Percentiles rank a stretch among this genome's conserved stretches.
These are phyloP conservation scores for Mortierella sp. DNA, from an alignment of 371 early-diverging fungal genomes.

Conservation along the genomic window DNA sequence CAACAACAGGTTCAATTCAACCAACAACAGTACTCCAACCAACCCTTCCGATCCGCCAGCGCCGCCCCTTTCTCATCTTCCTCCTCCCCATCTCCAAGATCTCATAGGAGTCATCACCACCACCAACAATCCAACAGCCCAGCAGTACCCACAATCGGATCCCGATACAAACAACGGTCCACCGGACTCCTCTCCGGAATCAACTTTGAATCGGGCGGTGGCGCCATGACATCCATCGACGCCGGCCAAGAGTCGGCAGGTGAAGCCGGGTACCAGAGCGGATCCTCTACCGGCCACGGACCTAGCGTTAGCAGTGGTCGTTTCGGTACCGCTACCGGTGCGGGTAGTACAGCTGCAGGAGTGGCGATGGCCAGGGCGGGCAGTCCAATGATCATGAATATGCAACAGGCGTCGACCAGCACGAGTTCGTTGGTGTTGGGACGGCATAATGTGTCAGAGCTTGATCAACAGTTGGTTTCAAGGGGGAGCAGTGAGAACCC, in stretches of 20 bases:
- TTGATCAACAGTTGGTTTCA: conserved; percentile 48
- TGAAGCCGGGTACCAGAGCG: conserved; percentile 43
- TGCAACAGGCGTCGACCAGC: conserved; percentile 41
- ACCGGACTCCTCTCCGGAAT: conserved; percentile 44
- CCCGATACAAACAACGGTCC: conserved; percentile 42
- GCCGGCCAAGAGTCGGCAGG: conserved; percentile 34
- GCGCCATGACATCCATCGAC: conserved; percentile 49
- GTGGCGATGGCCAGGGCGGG: conserved; percentile 13
- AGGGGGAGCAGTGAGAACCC: conserved; percentile 48
- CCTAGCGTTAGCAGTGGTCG: not conserved
- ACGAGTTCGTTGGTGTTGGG: conserved; percentile 48
- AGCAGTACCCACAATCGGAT: not conserved
- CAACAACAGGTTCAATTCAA: conserved; percentile 16
- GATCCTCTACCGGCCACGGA: conserved; percentile 27
- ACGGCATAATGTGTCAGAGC: conserved; percentile 51
- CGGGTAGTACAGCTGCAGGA: not conserved
- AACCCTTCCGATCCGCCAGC: conserved; percentile 36
- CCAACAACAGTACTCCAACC: conserved; percentile 26
- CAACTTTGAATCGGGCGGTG: conserved; percentile 45
- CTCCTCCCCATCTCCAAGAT: not conserved
- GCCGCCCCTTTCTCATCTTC: conserved; percentile 28
- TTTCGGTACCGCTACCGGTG: not conserved
- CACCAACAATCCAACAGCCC: conserved; percentile 1
- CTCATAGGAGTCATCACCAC: not conserved
- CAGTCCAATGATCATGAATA: conserved; percentile 38